Conservation (phyloP, 148 eudicot genomes). For the Camellia japonica region DNA sequence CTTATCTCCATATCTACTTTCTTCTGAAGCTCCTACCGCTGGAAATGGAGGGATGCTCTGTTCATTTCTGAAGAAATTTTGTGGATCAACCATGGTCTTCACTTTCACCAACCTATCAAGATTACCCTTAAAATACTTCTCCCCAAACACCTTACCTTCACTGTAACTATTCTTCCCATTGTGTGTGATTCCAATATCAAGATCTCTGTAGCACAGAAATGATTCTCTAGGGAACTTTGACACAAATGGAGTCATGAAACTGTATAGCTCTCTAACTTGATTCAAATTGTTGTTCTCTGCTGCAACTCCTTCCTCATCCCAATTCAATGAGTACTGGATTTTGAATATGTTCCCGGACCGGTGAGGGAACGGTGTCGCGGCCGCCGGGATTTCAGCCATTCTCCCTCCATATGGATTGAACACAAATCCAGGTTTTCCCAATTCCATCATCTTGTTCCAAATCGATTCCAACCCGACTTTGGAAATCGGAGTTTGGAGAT, state of each 20-base stretch:
- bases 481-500: constrained; percentile 29
- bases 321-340: constrained; percentile 28
- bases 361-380: constrained; percentile 47
- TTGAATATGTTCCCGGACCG: constrained; percentile 39
- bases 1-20: no score
- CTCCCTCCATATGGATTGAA: constrained; percentile 46
- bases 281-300: constrained; percentile 7
- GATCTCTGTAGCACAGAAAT: constrained; percentile 41
- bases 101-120: constrained; percentile 31
- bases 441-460: constrained; percentile 34
- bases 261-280: constrained; percentile 16
- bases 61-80: constrained; percentile 38
- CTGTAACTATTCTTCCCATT: constrained; percentile 7
- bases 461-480: constrained; percentile 25
- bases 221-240: constrained; percentile 45
- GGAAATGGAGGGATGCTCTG: constrained; percentile 40
- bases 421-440: not conserved
- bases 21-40: no score
- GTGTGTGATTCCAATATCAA: constrained; percentile 41
- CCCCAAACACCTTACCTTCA: constrained; percentile 18
- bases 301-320: constrained; percentile 27
- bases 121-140: constrained; percentile 32
- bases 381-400: constrained; percentile 35
- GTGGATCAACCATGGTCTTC: constrained; percentile 44
- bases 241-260: constrained; percentile 33